A percentile compares a stretch with the other conserved stretches of the same genome.
Conservation (phyloP, 2,329 filamentous ascomycete genomes). For the Pyrenophora seminiperda region DNA sequence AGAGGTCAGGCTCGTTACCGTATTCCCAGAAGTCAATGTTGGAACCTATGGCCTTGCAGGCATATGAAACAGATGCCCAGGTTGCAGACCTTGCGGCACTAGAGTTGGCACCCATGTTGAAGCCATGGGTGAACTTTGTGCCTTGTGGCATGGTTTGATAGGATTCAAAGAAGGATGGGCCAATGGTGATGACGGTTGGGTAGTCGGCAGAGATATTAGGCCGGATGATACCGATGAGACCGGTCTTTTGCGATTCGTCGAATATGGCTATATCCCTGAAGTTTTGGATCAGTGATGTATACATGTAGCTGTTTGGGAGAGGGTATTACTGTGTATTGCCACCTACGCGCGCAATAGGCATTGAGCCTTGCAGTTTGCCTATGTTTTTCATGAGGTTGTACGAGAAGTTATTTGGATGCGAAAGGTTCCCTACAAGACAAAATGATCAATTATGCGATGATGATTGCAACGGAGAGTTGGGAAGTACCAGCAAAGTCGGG, state of each 20-base stretch:
- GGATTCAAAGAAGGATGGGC: slow-evolving; percentile 66
- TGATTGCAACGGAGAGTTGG: no score
- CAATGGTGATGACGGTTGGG: slow-evolving; percentile 64
- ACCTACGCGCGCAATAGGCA: slow-evolving; percentile 66
- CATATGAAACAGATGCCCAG: slow-evolving; percentile 60
- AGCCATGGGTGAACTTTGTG: slow-evolving; percentile 64
- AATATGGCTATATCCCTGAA: slow-evolving; percentile 27
- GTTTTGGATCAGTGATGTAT: slow-evolving; percentile 56
- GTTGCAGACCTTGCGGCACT: slow-evolving; percentile 50
- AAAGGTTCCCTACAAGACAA: slow-evolving; percentile 52
- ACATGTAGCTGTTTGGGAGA: slow-evolving; percentile 49
- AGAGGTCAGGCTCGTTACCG: slow-evolving; percentile 68
- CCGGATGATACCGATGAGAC: slow-evolving; percentile 58
- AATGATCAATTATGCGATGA: background rate
- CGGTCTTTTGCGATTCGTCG: slow-evolving; percentile 4
- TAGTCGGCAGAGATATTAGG: slow-evolving; percentile 60
- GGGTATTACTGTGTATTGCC: slow-evolving; percentile 68
- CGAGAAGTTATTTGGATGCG: slow-evolving; percentile 63
- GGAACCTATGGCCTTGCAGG: slow-evolving; percentile 60
- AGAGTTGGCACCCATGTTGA: slow-evolving; percentile 62
- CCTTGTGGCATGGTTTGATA: slow-evolving; percentile 60
- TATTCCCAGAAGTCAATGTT: slow-evolving; percentile 64
- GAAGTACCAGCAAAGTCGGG: slow-evolving; percentile 5
- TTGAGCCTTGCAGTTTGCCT: slow-evolving; percentile 58
- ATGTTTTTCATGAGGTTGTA: slow-evolving; percentile 64